These are phyloP conservation scores for Fragilaria crotonensis DNA, from an alignment of 108 stramenopile genomes.

Conservation along the genomic window DNA sequence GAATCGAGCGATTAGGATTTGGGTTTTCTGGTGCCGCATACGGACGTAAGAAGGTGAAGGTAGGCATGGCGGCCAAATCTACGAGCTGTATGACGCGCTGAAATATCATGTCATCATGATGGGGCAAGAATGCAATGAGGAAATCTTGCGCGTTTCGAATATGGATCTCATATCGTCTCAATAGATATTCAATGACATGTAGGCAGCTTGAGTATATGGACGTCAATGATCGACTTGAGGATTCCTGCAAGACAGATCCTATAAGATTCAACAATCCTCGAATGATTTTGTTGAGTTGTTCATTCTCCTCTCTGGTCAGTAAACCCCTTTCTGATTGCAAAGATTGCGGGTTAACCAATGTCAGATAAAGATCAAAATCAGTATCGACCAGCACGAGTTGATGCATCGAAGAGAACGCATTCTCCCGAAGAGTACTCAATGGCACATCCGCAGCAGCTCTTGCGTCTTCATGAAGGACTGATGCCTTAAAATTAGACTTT, in stretches of 20 bases:
- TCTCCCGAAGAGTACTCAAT: conserved; percentile 46
- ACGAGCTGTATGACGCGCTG: conserved; percentile 39
- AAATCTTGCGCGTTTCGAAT: conserved; percentile 33
- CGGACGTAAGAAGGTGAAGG: conserved; percentile 52
- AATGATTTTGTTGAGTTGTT: conserved; percentile 18
- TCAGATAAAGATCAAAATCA: conserved; percentile 1
- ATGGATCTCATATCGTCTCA: conserved; percentile 65
- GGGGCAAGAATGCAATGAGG: conserved; percentile 40
- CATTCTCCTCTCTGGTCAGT: conserved; percentile 19
- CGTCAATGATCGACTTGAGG: conserved; percentile 1
- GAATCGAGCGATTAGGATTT: conserved; percentile 20
- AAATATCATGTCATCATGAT: conserved; percentile 38
- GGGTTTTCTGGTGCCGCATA: conserved; percentile 35
- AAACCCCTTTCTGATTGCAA: conserved; percentile 31
- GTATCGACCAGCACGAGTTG: conserved; percentile 14
- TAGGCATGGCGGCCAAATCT: conserved; percentile 36
- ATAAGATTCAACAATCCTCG: conserved; percentile 14
- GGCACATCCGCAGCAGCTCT: conserved; percentile 54
- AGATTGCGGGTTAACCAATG: conserved; percentile 11
- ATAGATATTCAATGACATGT: conserved; percentile 66
- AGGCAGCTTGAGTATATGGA: conserved; percentile 9
- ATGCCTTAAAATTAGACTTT: conserved; percentile 31
- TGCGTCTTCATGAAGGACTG: conserved; percentile 59
- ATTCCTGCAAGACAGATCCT: conserved; percentile 9
- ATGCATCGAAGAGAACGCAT: conserved; percentile 38